Evolutionary conservation across 768 basidiomycete genomes (phyloP), one percentile per base, ranked within the genome.

Genomic region (Mycena vulgaris): DNA sequence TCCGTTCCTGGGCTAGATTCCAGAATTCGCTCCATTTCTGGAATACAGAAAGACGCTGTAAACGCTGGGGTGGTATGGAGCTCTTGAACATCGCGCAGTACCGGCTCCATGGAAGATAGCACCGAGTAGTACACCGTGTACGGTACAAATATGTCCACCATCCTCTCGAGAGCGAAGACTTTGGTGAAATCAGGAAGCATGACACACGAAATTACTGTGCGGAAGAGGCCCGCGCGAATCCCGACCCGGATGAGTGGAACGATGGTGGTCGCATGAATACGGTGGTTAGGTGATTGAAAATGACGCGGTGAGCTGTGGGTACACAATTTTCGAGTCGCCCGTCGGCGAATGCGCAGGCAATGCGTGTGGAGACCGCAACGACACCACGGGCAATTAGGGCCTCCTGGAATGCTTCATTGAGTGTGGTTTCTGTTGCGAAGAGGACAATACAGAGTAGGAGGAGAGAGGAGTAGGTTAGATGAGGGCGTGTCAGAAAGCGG

Each of bases 61-160:
- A 42, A 40, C 27, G 39, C 56, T 5, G 1, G 23, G 8, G 39
- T 5, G 9, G 39, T 28, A 37, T 56, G 35, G 27, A 58, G 39
- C 19, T 58, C 39, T 30, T 42, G 16, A 27, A 58, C 40, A 8
- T 58, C 56, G 28, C 17, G 39, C 16, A 58, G 23, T 16, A 25
- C 56, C 39, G 37, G 39, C 13, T 25, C 16, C 11, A 58, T 6
- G 19, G 25, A 42, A 3, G 56, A 58, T 2, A 58, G 56, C 11
- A 58, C 39, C 1, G 56, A 58, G 27, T 42, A 35, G 19, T 58
- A 58, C 25, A 42, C 56, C 7, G 33, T 56, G 53, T 23, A 56
- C 31, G 17, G 21, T 16, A 21, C 21, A 17, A 55, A 13, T 17
- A 8, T 7, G 13, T 21, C 33, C 11, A 55, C 13, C 1, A 35